A percentile compares a stretch with the other conserved stretches of the same genome.
Conservation (phyloP, 1,139 yeast genomes). For the Kluyveromyces sp. region DNA sequence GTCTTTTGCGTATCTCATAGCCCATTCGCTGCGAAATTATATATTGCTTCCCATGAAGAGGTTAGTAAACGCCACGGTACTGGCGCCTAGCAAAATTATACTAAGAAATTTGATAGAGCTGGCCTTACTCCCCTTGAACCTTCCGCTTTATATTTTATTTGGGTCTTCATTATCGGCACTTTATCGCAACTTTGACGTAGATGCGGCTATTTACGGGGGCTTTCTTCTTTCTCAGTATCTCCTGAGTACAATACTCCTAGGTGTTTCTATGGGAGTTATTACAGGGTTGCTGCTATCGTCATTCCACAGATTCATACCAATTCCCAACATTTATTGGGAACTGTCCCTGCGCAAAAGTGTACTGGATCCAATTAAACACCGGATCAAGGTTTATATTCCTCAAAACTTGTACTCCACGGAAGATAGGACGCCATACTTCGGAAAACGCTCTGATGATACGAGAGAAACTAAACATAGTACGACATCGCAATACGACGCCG, state of each 20-base stretch:
- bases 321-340: constrained; percentile 18
- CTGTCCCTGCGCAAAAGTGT: not conserved
- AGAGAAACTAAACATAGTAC: not conserved
- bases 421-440: not conserved
- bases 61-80: constrained; percentile 7
- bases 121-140: constrained; percentile 20
- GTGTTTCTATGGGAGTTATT: constrained; percentile 16
- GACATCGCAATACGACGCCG: not conserved
- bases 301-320: constrained; percentile 16
- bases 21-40: not conserved
- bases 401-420: not conserved
- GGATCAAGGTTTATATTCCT: not conserved
- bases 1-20: not conserved
- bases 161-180: constrained; percentile 19
- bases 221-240: constrained; percentile 19
- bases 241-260: constrained; percentile 17
- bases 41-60: constrained; percentile 3
- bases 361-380: not conserved
- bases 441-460: not conserved
- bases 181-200: constrained; percentile 12
- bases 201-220: constrained; percentile 14
- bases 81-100: constrained; percentile 19
- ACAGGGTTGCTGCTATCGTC: constrained; percentile 19
- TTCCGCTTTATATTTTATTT: constrained; percentile 17
- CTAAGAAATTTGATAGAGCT: constrained; percentile 15